A percentile compares a stretch with the other conserved stretches of the same genome.
These are phyloP conservation scores for Lactarius evosmus DNA, from an alignment of 768 basidiomycete genomes.

Conservation along the genomic window DNA sequence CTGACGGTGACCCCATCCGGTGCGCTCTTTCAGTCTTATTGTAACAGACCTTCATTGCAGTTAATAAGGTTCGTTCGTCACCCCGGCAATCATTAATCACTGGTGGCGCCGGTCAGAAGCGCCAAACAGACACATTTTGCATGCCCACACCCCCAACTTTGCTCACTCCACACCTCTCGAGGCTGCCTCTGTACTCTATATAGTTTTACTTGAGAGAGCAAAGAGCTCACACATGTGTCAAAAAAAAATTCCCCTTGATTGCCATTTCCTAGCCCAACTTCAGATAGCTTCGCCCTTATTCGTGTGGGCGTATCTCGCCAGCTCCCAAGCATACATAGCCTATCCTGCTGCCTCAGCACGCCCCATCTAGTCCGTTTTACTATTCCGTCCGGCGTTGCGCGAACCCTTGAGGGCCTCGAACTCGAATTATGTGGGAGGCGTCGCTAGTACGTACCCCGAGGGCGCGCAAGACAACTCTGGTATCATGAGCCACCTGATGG, in stretches of 20 bases:
- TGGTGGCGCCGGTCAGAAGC: not conserved
- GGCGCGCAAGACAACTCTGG: not conserved
- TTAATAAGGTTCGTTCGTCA: slow-evolving; percentile 7
- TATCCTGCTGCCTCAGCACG: not conserved
- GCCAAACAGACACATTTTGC: slow-evolving; percentile 1
- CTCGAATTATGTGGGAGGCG: not conserved
- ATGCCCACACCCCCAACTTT: not conserved
- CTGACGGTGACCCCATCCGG: not conserved
- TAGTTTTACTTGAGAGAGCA: too few species aligned
- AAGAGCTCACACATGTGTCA: not conserved
- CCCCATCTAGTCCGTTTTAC: not conserved
- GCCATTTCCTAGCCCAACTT: not conserved
- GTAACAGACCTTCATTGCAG: not conserved
- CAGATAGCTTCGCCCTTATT: not conserved
- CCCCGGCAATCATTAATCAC: slow-evolving; percentile 12
- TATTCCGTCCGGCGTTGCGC: not conserved
- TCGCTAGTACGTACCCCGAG: not conserved
- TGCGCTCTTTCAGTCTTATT: not conserved
- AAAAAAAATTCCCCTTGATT: not conserved
- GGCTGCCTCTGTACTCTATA: not conserved
- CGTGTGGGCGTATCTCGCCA: not conserved
- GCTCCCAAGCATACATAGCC: not conserved
- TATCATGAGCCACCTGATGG: not conserved
- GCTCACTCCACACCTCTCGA: not conserved
- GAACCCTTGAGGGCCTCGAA: not conserved